These are phyloP conservation scores for Cichorium intybus DNA, from an alignment of 140 eudicot species.

Conservation along the genomic window DNA sequence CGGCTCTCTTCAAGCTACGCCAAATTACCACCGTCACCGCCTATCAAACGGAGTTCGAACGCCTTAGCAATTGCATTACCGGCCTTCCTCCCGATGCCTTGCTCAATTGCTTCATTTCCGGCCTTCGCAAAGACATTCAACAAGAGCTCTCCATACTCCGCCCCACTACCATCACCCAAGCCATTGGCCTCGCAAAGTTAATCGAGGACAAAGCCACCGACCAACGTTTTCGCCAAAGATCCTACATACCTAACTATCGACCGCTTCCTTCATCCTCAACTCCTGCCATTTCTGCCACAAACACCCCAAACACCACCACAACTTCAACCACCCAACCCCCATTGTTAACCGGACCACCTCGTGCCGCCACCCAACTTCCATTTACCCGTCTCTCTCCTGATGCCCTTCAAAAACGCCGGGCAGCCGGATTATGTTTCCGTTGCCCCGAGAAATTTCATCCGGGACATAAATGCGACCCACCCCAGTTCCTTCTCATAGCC, in stretches of 20 bases:
- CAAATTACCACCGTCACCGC: background rate
- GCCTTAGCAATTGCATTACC: background rate
- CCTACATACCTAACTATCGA: background rate
- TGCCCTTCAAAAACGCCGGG: background rate
- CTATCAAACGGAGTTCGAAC: background rate
- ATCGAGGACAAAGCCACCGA: background rate
- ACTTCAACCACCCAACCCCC: background rate
- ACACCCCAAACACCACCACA: background rate
- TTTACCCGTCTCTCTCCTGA: background rate
- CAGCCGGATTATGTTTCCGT: background rate
- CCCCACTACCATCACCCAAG: background rate
- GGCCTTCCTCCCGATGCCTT: too few relatives aligned
- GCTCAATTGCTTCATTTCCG: too few relatives aligned
- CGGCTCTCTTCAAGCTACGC: background rate
- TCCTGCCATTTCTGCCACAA: too few relatives aligned
- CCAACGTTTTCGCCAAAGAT: too few relatives aligned
- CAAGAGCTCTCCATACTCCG: background rate
- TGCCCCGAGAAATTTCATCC: background rate
- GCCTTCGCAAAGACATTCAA: background rate
- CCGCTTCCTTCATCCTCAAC: background rate
- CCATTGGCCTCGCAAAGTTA: too few relatives aligned
- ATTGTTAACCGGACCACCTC: background rate
- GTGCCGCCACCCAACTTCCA: background rate
- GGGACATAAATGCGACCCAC: background rate
- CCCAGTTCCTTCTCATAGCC: background rate